Percentiles rank a stretch among this genome's conserved stretches.
These are phyloP conservation scores for Pseudopyricularia javanii DNA, from an alignment of 2,329 filamentous ascomycete genomes.

Conservation along the genomic window DNA sequence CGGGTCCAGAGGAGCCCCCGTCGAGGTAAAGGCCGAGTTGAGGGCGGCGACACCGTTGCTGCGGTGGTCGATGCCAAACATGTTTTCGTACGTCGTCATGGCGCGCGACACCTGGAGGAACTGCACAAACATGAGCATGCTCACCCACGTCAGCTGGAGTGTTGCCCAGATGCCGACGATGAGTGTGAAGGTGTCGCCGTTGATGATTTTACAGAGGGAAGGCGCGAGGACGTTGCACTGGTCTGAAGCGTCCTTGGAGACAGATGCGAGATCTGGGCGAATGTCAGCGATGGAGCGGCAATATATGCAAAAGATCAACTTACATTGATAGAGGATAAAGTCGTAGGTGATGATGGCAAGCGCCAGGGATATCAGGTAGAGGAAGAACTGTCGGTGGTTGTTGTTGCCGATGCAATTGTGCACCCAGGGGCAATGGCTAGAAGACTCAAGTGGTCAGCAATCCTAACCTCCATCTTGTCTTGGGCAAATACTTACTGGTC, in stretches of 20 bases:
- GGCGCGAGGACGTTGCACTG: conserved; percentile 68
- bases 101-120: conserved; percentile 84
- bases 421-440: conserved; percentile 91
- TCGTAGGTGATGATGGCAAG: conserved; percentile 63
- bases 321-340: conserved; percentile 61
- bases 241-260: conserved; percentile 39
- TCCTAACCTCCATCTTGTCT: background rate
- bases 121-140: conserved; percentile 94
- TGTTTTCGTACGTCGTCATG: conserved; percentile 94
- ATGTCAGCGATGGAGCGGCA: background rate
- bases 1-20: conserved; percentile 58
- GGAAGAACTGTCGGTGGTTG: conserved; percentile 89
- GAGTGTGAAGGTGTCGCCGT: conserved; percentile 74
- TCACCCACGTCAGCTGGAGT: conserved; percentile 85
- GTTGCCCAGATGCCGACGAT: conserved; percentile 67
- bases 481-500: conserved; percentile 58
- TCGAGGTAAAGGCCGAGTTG: conserved; percentile 66
- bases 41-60: conserved; percentile 38
- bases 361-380: conserved; percentile 73
- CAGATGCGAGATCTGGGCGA: conserved; percentile 46
- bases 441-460: background rate
- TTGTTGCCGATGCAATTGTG: conserved; percentile 93
- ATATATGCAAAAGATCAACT: conserved; percentile 14
- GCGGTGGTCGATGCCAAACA: conserved; percentile 63
- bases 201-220: conserved; percentile 61